Evolutionary conservation across 345 rosid genomes (phyloP).

Genomic region (Turritis glabra): DNA sequence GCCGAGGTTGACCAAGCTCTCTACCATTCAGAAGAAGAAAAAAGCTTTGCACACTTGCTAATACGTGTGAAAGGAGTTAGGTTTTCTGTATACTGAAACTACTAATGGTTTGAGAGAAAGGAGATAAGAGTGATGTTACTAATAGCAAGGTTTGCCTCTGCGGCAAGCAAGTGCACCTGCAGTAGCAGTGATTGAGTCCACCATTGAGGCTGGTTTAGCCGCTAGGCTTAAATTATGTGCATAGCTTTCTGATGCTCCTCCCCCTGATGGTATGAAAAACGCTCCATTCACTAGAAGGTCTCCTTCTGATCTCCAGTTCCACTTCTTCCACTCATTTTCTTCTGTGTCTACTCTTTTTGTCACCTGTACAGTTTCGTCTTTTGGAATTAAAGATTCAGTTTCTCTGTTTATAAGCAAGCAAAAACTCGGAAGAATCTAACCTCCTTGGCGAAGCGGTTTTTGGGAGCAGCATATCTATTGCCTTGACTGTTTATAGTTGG

Average conservation of each 20-base stretch:
- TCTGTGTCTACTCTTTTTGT: conserved; percentile 74
- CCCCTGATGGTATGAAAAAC: conserved; percentile 77
- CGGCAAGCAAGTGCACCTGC: conserved; percentile 73
- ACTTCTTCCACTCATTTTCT: conserved; percentile 54
- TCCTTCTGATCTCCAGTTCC: conserved; percentile 76
- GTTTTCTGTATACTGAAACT: not conserved
- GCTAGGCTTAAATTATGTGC: conserved; percentile 79
- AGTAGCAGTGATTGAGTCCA: conserved; percentile 62
- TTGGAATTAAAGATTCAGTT: not conserved
- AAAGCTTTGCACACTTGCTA: conserved; percentile 16
- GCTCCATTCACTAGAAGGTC: conserved; percentile 66
- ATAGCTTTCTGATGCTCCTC: conserved; percentile 68
- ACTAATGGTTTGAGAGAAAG: not conserved
- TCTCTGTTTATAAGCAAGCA: not conserved
- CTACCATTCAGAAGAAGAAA: not conserved
- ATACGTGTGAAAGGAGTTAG: conserved; percentile 23
- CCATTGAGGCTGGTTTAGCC: conserved; percentile 77
- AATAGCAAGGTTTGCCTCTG: conserved; percentile 49
- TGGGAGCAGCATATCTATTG: conserved; percentile 78
- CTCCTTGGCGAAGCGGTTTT: conserved; percentile 72
- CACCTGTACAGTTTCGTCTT: conserved; percentile 47
- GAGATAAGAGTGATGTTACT: not conserved
- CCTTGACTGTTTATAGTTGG: conserved; percentile 95
- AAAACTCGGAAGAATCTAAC: conserved; percentile 32
- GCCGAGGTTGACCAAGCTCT: not conserved